These are phyloP conservation scores for Syzygium syzygioides DNA, from an alignment of 441 rosid genomes.

Conservation along the genomic window DNA sequence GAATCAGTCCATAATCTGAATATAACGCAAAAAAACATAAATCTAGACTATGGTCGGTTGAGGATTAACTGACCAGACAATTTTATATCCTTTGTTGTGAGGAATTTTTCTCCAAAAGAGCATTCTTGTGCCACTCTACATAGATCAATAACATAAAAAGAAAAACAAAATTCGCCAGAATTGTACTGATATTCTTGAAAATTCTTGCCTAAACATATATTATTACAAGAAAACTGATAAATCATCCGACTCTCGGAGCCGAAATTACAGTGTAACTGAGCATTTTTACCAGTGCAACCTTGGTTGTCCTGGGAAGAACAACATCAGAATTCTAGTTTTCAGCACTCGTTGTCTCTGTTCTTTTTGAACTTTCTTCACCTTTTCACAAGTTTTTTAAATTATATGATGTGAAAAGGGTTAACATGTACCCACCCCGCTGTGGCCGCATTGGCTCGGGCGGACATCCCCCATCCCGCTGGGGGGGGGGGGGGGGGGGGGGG, in stretches of 20 bases:
- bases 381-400: not conserved
- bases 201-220: not conserved
- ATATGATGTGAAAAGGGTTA: not conserved
- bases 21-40: not conserved
- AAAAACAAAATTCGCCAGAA: not conserved
- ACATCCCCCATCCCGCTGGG: too few species aligned
- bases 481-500: too few species aligned
- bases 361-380: not conserved
- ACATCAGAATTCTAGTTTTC: not conserved
- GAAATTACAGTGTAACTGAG: not conserved
- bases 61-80: not conserved
- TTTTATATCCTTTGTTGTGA: not conserved
- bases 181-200: not conserved
- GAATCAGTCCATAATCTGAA: not conserved
- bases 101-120: not conserved
- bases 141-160: not conserved
- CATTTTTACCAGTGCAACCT: not conserved
- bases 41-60: not conserved
- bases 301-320: not conserved
- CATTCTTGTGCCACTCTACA: not conserved
- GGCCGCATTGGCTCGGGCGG: too few species aligned
- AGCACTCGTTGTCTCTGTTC: not conserved
- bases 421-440: too few species aligned
- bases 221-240: not conserved
- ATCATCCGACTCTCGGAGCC: not conserved